phyloP scores from a whole-genome alignment of 1,139 yeast species.

The Hyphopichia wangnamkhiaoensis region DNA sequence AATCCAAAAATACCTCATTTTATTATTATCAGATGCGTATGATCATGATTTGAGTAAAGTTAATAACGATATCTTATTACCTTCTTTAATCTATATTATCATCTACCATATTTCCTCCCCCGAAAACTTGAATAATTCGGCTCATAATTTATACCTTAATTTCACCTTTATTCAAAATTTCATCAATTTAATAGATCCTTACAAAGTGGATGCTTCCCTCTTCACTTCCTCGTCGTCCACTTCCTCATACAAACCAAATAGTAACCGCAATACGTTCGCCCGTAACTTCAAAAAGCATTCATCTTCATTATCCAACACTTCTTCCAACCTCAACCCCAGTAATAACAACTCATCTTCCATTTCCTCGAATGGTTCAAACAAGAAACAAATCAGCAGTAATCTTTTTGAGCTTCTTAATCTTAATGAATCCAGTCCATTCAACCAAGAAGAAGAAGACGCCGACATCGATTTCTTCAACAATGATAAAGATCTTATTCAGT shows the following conservation, averaged over 20 bases:
- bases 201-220: slow-evolving; percentile 20
- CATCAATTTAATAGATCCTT: slow-evolving; percentile 35
- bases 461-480: slow-evolving; percentile 25
- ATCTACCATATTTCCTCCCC: slow-evolving; percentile 23
- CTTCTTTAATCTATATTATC: slow-evolving; percentile 39
- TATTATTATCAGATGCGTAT: slow-evolving; percentile 20
- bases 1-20: slow-evolving; percentile 34
- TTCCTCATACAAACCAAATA: slow-evolving; percentile 17
- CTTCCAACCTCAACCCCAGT: no score
- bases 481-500: slow-evolving; percentile 32
- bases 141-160: slow-evolving; percentile 35
- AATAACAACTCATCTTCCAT: not conserved
- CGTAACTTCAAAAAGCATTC: not conserved
- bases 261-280: not conserved
- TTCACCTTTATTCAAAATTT: slow-evolving; percentile 42
- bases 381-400: slow-evolving; percentile 13
- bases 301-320: not conserved
- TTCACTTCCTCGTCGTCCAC: slow-evolving; percentile 15
- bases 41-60: slow-evolving; percentile 23
- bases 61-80: slow-evolving; percentile 43
- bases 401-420: slow-evolving; percentile 37
- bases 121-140: slow-evolving; percentile 10
- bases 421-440: slow-evolving; percentile 16
- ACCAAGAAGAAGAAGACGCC: slow-evolving; percentile 8
- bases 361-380: slow-evolving; percentile 1